A percentile compares a stretch with the other conserved stretches of the same genome.
These are phyloP conservation scores for Aspergillus coremiiformis DNA, from an alignment of 495 filamentous ascomycete species.

Conservation along the genomic window DNA sequence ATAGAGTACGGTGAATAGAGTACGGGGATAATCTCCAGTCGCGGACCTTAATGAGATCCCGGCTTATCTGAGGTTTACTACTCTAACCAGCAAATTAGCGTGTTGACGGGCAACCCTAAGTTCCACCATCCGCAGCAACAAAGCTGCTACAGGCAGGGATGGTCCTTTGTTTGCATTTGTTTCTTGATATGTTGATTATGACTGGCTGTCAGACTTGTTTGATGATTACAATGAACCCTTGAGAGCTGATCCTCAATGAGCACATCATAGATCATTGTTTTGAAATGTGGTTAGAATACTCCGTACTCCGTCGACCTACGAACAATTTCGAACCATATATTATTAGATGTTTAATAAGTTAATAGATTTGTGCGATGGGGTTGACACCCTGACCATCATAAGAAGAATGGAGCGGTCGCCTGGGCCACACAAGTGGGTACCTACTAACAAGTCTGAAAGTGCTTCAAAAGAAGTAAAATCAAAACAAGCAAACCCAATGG, in stretches of 20 bases:
- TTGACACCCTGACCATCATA: not conserved
- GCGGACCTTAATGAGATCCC: not conserved
- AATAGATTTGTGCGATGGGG: constrained; percentile 2
- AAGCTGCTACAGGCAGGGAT: not conserved
- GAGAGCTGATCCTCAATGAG: not conserved
- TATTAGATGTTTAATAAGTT: not conserved
- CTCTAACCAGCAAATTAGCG: not conserved
- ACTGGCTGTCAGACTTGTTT: not conserved
- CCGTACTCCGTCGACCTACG: too few species aligned
- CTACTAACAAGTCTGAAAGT: constrained; percentile 16
- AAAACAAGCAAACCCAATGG: constrained; percentile 34
- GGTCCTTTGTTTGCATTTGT: not conserved
- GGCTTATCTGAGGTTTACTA: not conserved
- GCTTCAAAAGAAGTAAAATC: constrained; percentile 37
- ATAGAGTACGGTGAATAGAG: not conserved
- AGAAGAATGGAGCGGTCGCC: constrained; percentile 24
- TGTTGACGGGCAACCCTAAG: not conserved
- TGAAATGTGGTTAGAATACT: not conserved
- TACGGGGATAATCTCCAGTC: not conserved
- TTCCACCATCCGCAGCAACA: not conserved
- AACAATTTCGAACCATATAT: not conserved
- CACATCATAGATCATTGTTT: not conserved
- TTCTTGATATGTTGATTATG: not conserved
- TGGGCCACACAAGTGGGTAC: constrained; percentile 26
- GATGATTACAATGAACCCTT: not conserved